Evolutionary conservation across 352 stramenopile genomes (phyloP), one percentile per base, ranked within the genome.

Genomic region (Blastocystis sp.): DNA sequence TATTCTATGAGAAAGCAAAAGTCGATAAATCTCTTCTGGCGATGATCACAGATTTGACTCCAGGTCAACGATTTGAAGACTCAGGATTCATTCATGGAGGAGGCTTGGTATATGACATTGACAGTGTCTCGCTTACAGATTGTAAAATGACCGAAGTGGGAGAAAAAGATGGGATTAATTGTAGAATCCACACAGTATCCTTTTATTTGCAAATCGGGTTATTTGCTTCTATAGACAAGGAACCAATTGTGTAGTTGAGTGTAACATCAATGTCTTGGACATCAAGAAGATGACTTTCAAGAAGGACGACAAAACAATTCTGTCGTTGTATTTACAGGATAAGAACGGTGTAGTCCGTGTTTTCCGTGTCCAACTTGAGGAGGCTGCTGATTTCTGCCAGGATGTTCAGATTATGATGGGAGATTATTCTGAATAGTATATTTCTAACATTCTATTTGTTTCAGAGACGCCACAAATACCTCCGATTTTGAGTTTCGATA

Each of bases 271-370:
- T 81, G 42, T 27, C n/a, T 19, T 6, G 11, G 22, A 60, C 51
- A 30, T 81, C 30, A 59, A 60, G 70, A 81, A 81, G 42, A 81
- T 81, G 70, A 81, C 70, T 4, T 42, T 81, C 40, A 81, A 81
- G 70, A 81, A 81, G 24, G 70, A 60, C 24, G 70, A 81, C 24
- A 24, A 30, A 22, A 62, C 22, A 33, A 42, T 81, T 27, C 15
- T 81, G 4, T 59, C 70, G 0, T 44, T 81, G 37, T 81, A 81
- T 40, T 37, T 81, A 19, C 19, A 40, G 15, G 44, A 56, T 48
- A 27, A 27, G 35, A 64, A 19, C 7, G 70, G 54, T 24, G 13
- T 11, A 7, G 42, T 81, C 0, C 54, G 51, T 40, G 40, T 81
- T 44, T 51, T 81, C 44, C 70, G 70, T 30, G n/a, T 81, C 30